phyloP scores from a whole-genome alignment of 805 yeast species.

The Cyberlindnera galapagoensis region DNA sequence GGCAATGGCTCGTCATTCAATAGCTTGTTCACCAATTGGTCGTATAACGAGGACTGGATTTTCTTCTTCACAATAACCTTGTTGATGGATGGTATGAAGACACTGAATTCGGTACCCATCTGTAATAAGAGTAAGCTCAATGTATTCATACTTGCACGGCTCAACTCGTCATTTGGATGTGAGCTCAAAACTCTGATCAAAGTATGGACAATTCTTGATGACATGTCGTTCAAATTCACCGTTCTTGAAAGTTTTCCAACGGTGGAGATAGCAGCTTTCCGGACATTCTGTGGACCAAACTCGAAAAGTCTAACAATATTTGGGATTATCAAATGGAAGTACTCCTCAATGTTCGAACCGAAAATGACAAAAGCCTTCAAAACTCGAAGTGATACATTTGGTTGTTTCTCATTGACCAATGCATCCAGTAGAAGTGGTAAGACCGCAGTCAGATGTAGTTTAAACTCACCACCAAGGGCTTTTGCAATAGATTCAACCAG shows the following conservation, averaged over 20 bases:
- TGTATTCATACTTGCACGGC: constrained; percentile 66
- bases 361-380: constrained; percentile 78
- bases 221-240: constrained; percentile 76
- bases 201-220: constrained; percentile 86
- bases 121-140: constrained; percentile 72
- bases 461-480: constrained; percentile 90
- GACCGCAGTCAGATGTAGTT: constrained; percentile 70
- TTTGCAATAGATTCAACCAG: constrained; percentile 78
- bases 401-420: constrained; percentile 64
- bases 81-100: constrained; percentile 78
- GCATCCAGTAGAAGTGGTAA: constrained; percentile 71
- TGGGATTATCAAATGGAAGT: constrained; percentile 81
- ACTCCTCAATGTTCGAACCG: constrained; percentile 85
- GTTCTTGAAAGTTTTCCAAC: constrained; percentile 73
- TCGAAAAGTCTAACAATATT: constrained; percentile 79
- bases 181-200: constrained; percentile 58
- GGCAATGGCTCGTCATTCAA: constrained; percentile 85
- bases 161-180: constrained; percentile 50
- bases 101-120: constrained; percentile 75
- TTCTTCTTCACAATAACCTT: constrained; percentile 55
- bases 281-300: constrained; percentile 48
- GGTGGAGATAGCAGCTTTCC: constrained; percentile 72
- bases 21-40: constrained; percentile 71
- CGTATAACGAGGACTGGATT: constrained; percentile 69
- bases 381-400: constrained; percentile 63